Evolutionary conservation across 1,284 basidiomycete genomes (phyloP).

Genomic region (Sanghuangporus baumii): DNA sequence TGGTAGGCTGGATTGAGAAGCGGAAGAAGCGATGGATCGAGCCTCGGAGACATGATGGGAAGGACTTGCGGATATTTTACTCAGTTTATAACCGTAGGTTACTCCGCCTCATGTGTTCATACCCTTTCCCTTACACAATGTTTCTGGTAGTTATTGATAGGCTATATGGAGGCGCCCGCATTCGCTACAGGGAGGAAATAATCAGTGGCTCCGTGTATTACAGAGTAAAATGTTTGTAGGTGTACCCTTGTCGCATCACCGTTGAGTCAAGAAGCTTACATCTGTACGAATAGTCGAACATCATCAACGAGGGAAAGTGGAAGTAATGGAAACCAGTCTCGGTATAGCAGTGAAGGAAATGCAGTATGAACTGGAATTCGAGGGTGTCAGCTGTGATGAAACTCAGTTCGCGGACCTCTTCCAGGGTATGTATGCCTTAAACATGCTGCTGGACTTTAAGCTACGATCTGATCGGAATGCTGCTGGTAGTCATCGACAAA

Average conservation of each 20-base stretch:
- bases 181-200: not conserved
- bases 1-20: not conserved
- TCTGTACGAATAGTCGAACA: not conserved
- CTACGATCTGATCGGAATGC: not conserved
- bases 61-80: not conserved
- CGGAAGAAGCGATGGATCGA: constrained; percentile 1
- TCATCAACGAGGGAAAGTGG: not conserved
- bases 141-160: not conserved
- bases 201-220: not conserved
- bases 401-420: not conserved
- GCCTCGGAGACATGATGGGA: not conserved
- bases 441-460: no score
- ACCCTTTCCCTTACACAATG: not conserved
- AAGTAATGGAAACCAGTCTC: not conserved
- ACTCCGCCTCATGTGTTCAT: not conserved
- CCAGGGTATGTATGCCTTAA: not conserved
- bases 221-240: constrained; percentile 2
- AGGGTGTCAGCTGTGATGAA: not conserved
- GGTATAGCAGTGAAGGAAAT: not conserved
- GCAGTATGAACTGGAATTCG: not conserved
- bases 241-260: not conserved
- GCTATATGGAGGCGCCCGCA: not conserved
- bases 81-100: not conserved
- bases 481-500: not conserved
- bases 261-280: no score